Evolutionary conservation across 2,329 filamentous ascomycete species (phyloP).

Genomic region (Stemphylium lycopersici): DNA sequence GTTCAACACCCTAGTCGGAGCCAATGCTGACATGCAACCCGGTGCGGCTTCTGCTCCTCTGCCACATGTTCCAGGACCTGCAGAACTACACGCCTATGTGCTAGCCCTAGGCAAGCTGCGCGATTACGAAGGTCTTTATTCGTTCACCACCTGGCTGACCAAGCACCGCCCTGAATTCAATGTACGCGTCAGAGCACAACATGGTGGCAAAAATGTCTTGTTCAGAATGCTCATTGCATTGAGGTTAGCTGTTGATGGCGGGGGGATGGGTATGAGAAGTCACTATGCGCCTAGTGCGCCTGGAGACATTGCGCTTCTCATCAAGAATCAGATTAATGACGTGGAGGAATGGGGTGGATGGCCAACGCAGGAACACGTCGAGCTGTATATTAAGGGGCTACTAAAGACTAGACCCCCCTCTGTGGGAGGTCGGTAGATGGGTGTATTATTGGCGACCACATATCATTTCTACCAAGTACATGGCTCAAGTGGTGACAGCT

Average conservation of each 20-base stretch:
- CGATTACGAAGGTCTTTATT: conserved; percentile 64
- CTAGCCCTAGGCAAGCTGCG: conserved; percentile 66
- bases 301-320: conserved; percentile 40
- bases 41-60: conserved; percentile 28
- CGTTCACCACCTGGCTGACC: conserved; percentile 64
- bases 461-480: too few relatives aligned
- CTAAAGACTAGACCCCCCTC: conserved; percentile 20
- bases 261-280: conserved; percentile 12
- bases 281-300: conserved; percentile 24
- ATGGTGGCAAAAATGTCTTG: conserved; percentile 34
- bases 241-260: conserved; percentile 49
- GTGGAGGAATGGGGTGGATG: conserved; percentile 53
- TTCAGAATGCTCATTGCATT: conserved; percentile 49
- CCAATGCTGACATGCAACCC: conserved; percentile 19
- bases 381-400: conserved; percentile 36
- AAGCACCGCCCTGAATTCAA: conserved; percentile 35
- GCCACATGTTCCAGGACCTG: conserved; percentile 54
- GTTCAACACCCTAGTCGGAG: conserved; percentile 35
- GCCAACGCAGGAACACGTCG: conserved; percentile 51
- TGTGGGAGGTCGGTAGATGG: conserved; percentile 21
- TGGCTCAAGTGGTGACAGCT: too few relatives aligned
- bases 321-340: conserved; percentile 41
- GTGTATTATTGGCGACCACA: neutral
- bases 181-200: conserved; percentile 31
- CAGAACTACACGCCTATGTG: conserved; percentile 65